phyloP scores from a whole-genome alignment of 148 eudicot species.

The Talinum fruticosum region DNA sequence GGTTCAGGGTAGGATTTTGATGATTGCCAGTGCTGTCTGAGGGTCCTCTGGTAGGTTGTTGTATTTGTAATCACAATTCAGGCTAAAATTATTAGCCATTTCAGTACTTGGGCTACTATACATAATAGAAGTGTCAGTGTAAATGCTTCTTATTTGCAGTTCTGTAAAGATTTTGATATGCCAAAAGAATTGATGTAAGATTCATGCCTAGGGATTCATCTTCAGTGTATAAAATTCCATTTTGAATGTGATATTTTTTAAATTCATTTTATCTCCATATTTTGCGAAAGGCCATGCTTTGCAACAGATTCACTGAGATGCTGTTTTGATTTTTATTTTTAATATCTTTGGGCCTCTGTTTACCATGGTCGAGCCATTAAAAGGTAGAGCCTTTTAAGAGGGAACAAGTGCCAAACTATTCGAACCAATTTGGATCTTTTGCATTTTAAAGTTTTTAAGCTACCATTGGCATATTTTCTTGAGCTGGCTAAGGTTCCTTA shows the following conservation, averaged over 20 bases:
- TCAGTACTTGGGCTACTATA: constrained; percentile 18
- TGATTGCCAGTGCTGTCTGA: constrained; percentile 6
- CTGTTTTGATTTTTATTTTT: background rate
- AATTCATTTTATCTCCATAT: background rate
- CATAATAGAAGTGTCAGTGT: constrained; percentile 22
- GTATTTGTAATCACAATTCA: constrained; percentile 14
- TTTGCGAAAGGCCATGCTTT: background rate
- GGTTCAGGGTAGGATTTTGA: constrained; percentile 6
- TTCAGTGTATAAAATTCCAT: constrained; percentile 9
- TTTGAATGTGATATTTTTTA: background rate
- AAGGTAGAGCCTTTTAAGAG: too few relatives aligned
- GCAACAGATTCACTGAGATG: background rate
- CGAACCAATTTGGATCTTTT: too few relatives aligned
- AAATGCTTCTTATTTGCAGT: constrained; percentile 29
- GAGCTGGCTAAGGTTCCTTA: too few relatives aligned
- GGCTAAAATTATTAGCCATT: constrained; percentile 14
- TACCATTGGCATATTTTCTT: too few relatives aligned
- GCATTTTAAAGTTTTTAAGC: too few relatives aligned
- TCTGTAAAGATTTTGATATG: constrained; percentile 26
- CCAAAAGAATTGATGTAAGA: constrained; percentile 6
- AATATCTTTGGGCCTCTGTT: too few relatives aligned
- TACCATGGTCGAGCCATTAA: too few relatives aligned
- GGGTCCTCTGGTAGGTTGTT: background rate
- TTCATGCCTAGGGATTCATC: constrained; percentile 6
- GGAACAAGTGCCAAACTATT: too few relatives aligned